phyloP scores from a whole-genome alignment of 768 basidiomycete species.

The Nidularia sp. region DNA sequence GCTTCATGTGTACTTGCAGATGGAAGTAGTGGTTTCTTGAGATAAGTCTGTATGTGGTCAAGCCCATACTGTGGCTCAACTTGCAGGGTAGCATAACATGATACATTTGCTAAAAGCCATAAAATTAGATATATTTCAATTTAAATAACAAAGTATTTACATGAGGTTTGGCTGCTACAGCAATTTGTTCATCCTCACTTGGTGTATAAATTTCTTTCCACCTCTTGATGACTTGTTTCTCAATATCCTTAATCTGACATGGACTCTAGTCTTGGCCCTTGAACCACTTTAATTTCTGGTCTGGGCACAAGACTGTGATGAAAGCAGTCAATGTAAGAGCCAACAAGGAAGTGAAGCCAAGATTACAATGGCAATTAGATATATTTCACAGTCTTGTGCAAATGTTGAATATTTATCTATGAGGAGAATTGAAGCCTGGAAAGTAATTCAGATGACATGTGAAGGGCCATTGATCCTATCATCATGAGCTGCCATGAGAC shows the following conservation, averaged over 20 bases:
- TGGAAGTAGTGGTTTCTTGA: background rate
- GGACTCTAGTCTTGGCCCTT: constrained; percentile 2
- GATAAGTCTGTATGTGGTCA: background rate
- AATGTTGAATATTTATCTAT: background rate
- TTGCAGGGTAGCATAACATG: background rate
- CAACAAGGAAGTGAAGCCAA: too few relatives aligned
- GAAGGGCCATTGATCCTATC: background rate
- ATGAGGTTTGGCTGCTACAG: background rate
- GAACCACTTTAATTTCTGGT: constrained; percentile 18
- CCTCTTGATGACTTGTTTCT: background rate
- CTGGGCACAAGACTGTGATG: constrained; percentile 4
- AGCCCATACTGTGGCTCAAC: background rate
- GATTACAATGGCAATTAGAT: too few relatives aligned
- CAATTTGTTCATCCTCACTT: background rate
- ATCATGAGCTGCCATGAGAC: background rate
- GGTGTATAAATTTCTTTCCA: background rate
- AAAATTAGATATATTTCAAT: background rate
- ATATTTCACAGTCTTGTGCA: background rate
- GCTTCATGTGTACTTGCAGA: background rate
- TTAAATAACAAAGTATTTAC: background rate
- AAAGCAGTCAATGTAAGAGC: background rate
- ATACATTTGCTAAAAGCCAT: background rate
- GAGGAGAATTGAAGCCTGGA: background rate
- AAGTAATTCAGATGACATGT: background rate
- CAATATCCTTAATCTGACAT: background rate